Percentiles rank a stretch among this genome's conserved stretches.
Conservation (phyloP, 2,329 filamentous ascomycete species). For the Apiospora rasikravindrae region DNA sequence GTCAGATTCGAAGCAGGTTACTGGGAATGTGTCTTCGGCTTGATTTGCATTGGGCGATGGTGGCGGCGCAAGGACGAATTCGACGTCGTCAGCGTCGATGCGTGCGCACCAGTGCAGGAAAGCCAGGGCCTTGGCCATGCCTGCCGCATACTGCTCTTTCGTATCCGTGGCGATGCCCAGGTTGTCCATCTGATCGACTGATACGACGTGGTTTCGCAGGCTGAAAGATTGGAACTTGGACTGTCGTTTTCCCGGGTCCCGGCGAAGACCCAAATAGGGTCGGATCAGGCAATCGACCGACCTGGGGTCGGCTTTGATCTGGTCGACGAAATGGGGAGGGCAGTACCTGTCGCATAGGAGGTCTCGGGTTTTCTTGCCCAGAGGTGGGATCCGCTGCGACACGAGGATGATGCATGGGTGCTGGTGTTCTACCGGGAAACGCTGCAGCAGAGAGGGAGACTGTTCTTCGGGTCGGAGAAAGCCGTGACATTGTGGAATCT, state of each 20-base stretch:
- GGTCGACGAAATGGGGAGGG: not conserved
- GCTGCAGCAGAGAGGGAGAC: not conserved
- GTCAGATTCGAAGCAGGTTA: not conserved
- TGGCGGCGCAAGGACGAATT: not conserved
- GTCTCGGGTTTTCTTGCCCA: not conserved
- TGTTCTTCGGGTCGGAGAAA: not conserved
- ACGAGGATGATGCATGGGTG: not conserved
- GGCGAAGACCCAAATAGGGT: not conserved
- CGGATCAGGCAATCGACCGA: not conserved
- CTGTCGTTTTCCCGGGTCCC: not conserved
- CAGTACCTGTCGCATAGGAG: not conserved
- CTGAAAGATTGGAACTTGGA: not conserved
- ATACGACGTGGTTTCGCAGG: not conserved
- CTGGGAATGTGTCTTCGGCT: too few relatives aligned
- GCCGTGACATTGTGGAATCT: not conserved
- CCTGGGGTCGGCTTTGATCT: not conserved
- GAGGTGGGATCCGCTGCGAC: not conserved
- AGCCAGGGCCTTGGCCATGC: not conserved
- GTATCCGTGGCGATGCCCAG: not conserved
- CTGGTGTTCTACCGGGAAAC: not conserved
- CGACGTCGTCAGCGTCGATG: constrained; percentile 4
- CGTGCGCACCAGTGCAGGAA: not conserved
- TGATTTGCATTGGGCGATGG: not conserved
- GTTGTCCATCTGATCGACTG: not conserved
- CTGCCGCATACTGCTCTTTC: not conserved